These are phyloP conservation scores for Fragaria iinumae DNA, from an alignment of 306 rosid species.

Conservation along the genomic window DNA sequence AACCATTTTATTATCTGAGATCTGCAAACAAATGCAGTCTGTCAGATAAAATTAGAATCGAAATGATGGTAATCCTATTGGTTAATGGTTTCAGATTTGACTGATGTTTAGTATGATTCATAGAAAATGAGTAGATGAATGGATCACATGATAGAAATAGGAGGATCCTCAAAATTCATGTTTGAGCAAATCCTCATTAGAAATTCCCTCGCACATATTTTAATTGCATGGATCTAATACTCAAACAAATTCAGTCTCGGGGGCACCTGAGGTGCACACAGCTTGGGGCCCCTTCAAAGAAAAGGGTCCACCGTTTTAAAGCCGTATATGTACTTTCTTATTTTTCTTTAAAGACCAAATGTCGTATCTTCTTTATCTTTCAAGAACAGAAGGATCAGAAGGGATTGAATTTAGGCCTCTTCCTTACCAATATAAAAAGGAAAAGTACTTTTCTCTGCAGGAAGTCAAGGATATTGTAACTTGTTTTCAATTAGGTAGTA, in stretches of 20 bases:
- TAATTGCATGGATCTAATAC: not conserved
- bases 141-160: not conserved
- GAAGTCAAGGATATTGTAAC: not conserved
- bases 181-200: not conserved
- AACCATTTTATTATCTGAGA: too few species aligned
- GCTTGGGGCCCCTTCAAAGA: too few species aligned
- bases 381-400: not conserved
- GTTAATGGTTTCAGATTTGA: too few species aligned
- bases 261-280: too few species aligned
- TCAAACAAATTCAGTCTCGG: too few species aligned
- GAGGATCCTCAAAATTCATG: not conserved
- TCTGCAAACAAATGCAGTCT: too few species aligned
- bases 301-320: too few species aligned
- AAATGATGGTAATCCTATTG: too few species aligned
- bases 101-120: too few species aligned
- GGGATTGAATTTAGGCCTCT: not conserved
- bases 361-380: not conserved
- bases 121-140: too few species aligned
- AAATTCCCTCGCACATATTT: not conserved
- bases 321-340: too few species aligned
- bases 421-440: not conserved
- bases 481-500: not conserved
- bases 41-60: too few species aligned
- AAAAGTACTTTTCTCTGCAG: not conserved
- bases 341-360: not conserved